phyloP scores from a whole-genome alignment of 1,284 basidiomycete species.

The Thelephora terrestris region DNA sequence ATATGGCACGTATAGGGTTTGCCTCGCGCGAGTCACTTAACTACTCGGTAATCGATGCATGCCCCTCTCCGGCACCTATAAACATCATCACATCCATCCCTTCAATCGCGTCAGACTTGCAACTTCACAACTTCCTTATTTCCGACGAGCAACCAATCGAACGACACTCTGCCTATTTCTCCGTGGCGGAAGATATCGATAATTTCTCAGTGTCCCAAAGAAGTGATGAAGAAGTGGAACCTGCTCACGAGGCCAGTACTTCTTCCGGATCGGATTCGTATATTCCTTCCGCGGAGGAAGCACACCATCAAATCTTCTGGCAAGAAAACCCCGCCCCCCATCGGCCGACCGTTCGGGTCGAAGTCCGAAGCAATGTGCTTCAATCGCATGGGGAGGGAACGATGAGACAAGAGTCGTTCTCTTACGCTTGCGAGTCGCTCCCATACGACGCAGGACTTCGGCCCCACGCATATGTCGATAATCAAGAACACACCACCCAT shows the following conservation, averaged over 20 bases:
- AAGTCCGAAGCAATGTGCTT: neutral
- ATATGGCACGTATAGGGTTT: too few relatives aligned
- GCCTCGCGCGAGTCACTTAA: neutral
- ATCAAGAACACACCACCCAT: neutral
- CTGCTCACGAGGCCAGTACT: too few relatives aligned
- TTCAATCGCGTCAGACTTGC: neutral
- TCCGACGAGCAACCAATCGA: neutral
- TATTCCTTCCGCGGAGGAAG: neutral
- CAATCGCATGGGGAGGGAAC: neutral
- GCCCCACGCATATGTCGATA: neutral
- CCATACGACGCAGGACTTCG: neutral
- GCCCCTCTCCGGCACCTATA: neutral
- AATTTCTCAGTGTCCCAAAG: neutral
- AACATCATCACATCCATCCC: neutral
- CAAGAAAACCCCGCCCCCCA: neutral
- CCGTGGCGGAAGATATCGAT: neutral
- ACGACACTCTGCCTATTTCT: neutral
- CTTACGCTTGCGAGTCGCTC: neutral
- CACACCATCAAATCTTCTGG: neutral
- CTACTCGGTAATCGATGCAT: neutral
- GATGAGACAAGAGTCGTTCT: neutral
- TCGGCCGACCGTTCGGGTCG: neutral
- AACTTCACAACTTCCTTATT: neutral
- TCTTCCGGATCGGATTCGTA: neutral
- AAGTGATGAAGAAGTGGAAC: too few relatives aligned